Base-by-base conservation (phyloP, 1,139 yeast genomes). In the Taiozyma sp. region DNA sequence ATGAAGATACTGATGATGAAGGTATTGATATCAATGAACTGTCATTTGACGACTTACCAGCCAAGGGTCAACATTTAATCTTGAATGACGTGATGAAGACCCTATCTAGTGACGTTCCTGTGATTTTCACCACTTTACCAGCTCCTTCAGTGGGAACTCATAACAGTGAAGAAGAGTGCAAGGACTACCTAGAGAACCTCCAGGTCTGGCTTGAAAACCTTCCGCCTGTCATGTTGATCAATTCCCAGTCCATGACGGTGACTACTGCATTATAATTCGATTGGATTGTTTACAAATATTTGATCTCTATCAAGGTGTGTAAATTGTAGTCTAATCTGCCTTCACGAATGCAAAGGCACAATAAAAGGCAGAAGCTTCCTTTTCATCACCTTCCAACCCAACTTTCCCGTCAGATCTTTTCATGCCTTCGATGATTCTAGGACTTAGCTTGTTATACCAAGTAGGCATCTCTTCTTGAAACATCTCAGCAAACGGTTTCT, bases 201-300 rank as follows among this genome's bases (percentile, higher is more conserved):
- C 86, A 90, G 46, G 69, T 87, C 14, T 88, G 97, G 95, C 74
- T 90, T 50, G 79, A 82, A 48, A 89, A 78, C 10, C 69, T 93
- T 44, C 97, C 97, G 0, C 97, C 98, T 0, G 76, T 81, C 4
- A 66, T 93, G 63, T 68, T 93, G 54, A 75, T 93, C 50, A 91
- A 93, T 64, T 88, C 97, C 0, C 96, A 90, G 68, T 85, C 96
- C 0, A 89, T 91, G 73, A 93, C 99, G 0, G 98, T 93, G 2
- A 93, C 99, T 0, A 91, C 97, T 13, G 90, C 95, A 24, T 72
- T 88, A 56, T 88, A 71, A 58, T 14, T 11, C 21, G 29, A n/a
- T 13, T 47, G 19, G 7, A 16, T 35, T 5, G 9, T 21, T 10
- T 19, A 21, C 5, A 11, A 3, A 11, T 30, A 11, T 42, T 37